A percentile compares a stretch with the other conserved stretches of the same genome.
These are phyloP conservation scores for Populus tomentosa DNA, from an alignment of 441 rosid genomes.

Conservation along the genomic window DNA sequence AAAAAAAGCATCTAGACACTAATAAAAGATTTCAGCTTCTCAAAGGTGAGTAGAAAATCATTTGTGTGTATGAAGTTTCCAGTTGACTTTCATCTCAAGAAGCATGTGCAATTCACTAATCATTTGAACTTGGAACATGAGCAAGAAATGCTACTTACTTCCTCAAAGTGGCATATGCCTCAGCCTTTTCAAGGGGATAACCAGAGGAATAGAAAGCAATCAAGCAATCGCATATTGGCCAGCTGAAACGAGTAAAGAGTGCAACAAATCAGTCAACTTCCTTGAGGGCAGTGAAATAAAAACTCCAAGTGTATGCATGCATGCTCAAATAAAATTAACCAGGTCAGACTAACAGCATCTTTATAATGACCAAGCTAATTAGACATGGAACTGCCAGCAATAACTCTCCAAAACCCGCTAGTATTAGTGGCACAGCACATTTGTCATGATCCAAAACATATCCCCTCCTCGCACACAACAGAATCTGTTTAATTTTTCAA, in stretches of 20 bases:
- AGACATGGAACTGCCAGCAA: background rate
- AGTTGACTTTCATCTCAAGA: background rate
- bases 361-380: background rate
- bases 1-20: background rate
- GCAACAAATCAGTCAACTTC: conserved; percentile 21
- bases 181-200: conserved; percentile 91
- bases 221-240: conserved; percentile 97
- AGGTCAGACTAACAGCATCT: background rate
- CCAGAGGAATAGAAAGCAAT: conserved; percentile 95
- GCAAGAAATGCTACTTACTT: conserved; percentile 50
- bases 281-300: conserved; percentile 14
- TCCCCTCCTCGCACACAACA: no score
- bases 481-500: no score
- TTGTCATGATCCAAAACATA: background rate
- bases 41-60: background rate
- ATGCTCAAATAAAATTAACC: background rate
- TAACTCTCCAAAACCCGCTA: background rate
- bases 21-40: background rate
- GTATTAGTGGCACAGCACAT: background rate
- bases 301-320: conserved; percentile 2
- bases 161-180: conserved; percentile 89
- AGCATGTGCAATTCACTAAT: background rate
- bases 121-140: background rate
- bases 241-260: conserved; percentile 52
- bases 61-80: background rate